A percentile compares a stretch with the other conserved stretches of the same genome.
These are phyloP conservation scores for Mentha longifolia DNA, from an alignment of 257 asterid genomes.

Conservation along the genomic window DNA sequence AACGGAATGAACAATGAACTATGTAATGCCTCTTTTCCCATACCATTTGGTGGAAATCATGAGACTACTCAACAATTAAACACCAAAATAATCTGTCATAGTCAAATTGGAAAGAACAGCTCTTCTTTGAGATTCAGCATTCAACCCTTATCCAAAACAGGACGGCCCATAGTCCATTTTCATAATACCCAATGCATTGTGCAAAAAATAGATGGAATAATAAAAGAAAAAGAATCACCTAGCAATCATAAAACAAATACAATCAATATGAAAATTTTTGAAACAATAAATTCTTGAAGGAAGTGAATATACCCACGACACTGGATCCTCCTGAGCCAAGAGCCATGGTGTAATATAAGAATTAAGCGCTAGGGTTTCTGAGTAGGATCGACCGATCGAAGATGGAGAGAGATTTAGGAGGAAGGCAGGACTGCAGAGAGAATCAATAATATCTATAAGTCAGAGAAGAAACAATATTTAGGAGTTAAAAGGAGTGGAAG, in stretches of 20 bases:
- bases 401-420: slow-evolving; percentile 20
- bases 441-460: slow-evolving; percentile 14
- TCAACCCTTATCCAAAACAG: not conserved
- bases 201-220: not conserved
- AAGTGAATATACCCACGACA: slow-evolving; percentile 45
- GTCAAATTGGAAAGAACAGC: not conserved
- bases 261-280: not conserved
- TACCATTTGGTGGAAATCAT: not conserved
- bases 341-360: slow-evolving; percentile 45
- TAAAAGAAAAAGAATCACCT: not conserved
- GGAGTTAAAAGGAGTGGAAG: slow-evolving; percentile 14
- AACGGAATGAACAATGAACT: not conserved
- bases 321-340: slow-evolving; percentile 46
- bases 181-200: not conserved
- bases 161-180: slow-evolving; percentile 27
- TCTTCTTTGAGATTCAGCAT: slow-evolving; percentile 12
- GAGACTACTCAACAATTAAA: not conserved
- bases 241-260: not conserved
- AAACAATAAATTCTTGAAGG: not conserved
- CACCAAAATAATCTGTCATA: not conserved
- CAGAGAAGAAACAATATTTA: slow-evolving; percentile 8
- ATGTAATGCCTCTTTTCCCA: not conserved
- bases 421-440: slow-evolving; percentile 24
- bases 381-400: slow-evolving; percentile 41
- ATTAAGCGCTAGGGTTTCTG: slow-evolving; percentile 32